Evolutionary conservation across 1,284 basidiomycete species (phyloP), one percentile per base, ranked within the genome.

Genomic region (Pascua sp.): DNA sequence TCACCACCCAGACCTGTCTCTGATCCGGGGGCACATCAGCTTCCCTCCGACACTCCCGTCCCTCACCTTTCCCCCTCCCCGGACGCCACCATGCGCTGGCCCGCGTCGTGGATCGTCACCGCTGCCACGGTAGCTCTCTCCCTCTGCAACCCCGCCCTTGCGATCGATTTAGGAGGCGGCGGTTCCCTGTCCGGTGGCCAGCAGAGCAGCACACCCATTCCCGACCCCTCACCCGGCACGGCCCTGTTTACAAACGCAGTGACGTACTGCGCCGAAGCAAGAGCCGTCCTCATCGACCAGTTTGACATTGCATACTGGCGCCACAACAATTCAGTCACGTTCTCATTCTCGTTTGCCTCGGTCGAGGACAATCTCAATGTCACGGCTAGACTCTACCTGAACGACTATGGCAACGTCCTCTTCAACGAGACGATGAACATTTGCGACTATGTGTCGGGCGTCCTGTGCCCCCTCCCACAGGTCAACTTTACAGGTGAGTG

Each of bases 401-500:
- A 89, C 61, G 86, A 87, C 17, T 95, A 94, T 66, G 91, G 91
- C 57, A 83, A 85, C 72, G 80, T 84, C 43, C 83, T 86, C 12
- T 67, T 92, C 66, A 94, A 94, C 70, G 69, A 86, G 63, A 88
- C 88, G 15, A 76, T 93, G 62, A 65, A 80, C 59, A 67, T 95
- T 38, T 95, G 92, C 80, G 78, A 78, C 54, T 80, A 89, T 44
- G 81, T 93, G 36, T 73, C 79, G 57, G 90, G 90, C 40, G 86
- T 85, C n/a, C 80, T 95, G 11, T 96, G 92, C 71, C 91, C 91
- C 0, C 80, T 95, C 4, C 91, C 91, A 2, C 82, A 83, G 67
- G 89, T 91, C 80, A 89, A 91, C 69, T 91, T 95, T 70, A 86
- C 85, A 17, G 91, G 90, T 54, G 56, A 63, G 75, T 70, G 17